These are phyloP conservation scores for Drechmeria coniospora DNA, from an alignment of 2,329 filamentous ascomycete species.

Conservation along the genomic window DNA sequence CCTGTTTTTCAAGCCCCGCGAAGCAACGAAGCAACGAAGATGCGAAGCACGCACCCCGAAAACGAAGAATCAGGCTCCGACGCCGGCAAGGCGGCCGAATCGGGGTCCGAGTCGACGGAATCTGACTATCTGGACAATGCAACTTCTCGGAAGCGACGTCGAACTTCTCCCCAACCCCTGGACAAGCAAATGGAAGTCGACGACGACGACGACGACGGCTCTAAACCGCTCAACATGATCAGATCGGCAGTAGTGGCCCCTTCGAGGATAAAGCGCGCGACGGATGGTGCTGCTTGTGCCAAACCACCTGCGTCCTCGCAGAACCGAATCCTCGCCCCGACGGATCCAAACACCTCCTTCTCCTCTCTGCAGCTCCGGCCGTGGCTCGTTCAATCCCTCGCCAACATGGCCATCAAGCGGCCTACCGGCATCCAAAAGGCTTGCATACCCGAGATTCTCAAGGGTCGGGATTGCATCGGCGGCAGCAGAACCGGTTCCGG, in stretches of 20 bases:
- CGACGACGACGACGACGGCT: constrained; percentile 17
- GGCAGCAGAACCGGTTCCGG: constrained; percentile 90
- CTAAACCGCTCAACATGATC: constrained; percentile 15
- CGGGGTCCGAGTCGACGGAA: constrained; percentile 15
- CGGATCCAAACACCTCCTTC: constrained; percentile 49
- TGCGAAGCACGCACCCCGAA: background rate
- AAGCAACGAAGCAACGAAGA: background rate
- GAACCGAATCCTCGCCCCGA: constrained; percentile 31
- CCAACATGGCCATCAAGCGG: constrained; percentile 62
- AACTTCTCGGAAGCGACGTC: constrained; percentile 29
- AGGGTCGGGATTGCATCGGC: constrained; percentile 86
- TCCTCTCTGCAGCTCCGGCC: constrained; percentile 57
- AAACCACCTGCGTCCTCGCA: constrained; percentile 9
- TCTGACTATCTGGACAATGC: constrained; percentile 35
- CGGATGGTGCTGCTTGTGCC: constrained; percentile 7
- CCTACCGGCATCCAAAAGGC: constrained; percentile 87
- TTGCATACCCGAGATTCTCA: constrained; percentile 84
- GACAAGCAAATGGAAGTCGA: constrained; percentile 14
- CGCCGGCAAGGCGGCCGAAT: background rate
- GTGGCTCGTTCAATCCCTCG: constrained; percentile 76
- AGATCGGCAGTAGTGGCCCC: constrained; percentile 32
- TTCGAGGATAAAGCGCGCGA: constrained; percentile 34
- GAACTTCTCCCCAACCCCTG: constrained; percentile 18
- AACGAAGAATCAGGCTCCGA: background rate
- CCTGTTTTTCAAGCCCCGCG: background rate